Base-by-base conservation (phyloP, 2,329 filamentous ascomycete genomes). In the Ilyonectria sp. region DNA sequence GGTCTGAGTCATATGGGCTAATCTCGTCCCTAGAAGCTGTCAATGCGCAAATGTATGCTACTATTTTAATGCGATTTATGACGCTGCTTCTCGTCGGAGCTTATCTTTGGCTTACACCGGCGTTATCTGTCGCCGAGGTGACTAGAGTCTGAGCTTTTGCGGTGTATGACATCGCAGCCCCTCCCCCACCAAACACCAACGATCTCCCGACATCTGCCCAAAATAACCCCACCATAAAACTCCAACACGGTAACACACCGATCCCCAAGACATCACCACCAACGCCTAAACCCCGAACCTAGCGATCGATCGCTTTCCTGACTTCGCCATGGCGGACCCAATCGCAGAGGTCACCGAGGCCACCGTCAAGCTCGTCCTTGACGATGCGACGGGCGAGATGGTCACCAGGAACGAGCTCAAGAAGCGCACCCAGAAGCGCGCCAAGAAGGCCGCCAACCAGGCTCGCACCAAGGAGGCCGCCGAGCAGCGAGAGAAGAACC, bases 321-420 rank as follows among this genome's bases (percentile, higher is more conserved):
- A 62, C 57, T 56, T 11, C 50, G 73, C 33, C 35, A 76, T 76
- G 74, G 65, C 74, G 63, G 74, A 76, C 70, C 68, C 70, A 50
- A 63, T 76, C 62, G 74, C 71, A 56, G 74, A 76, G 67, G 59
- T 76, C 63, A 73, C 72, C 37, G 74, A 75, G 68, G 74, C 68
- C 62, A 76, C 74, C 49, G 73, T 87, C 66, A 90, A 90, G 83
- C 84, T 91, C 49, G 82, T 88, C 77, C 85, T 90, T 40, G 89
- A 91, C 79, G 86, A 89, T 72, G 87, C 87, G 80, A 91, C 89
- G 3, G 88, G 89, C n/a, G 89, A 91, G 80, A 89, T 89, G 87
- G 86, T 91, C 47, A 90, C 88, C 54, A 90, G 90, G 78, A 86
- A 85, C 72, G 89, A 91, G 80, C 79, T 91, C 75, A 91, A 90